phyloP scores from a whole-genome alignment of 1,284 basidiomycete species.

The Mycosarcoma mackinlayi region DNA sequence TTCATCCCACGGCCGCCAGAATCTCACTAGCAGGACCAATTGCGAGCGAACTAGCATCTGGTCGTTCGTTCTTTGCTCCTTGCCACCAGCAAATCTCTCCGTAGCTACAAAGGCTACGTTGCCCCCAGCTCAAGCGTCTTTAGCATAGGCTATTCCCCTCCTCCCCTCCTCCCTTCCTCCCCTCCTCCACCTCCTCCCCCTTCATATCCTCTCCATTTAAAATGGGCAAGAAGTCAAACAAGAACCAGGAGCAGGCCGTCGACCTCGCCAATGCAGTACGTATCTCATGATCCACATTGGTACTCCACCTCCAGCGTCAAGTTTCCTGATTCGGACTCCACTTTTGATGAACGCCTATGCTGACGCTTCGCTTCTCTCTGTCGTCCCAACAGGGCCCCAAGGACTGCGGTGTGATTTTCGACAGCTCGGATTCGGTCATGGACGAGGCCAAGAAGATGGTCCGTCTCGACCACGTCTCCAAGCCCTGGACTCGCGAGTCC shows the following conservation, averaged over 20 bases:
- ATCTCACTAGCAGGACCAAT: slow-evolving; percentile 13
- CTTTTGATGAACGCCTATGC: too few species aligned
- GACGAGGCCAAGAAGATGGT: slow-evolving; percentile 56
- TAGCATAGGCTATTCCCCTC: slow-evolving; percentile 27
- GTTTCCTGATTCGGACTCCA: too few species aligned
- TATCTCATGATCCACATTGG: slow-evolving; percentile 10
- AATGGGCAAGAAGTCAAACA: slow-evolving; percentile 59
- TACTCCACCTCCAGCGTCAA: background rate
- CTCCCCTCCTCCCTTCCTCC: slow-evolving; percentile 7
- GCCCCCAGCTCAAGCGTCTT: slow-evolving; percentile 30
- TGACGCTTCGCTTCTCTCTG: background rate
- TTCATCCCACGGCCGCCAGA: slow-evolving; percentile 35
- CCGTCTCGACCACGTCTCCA: slow-evolving; percentile 59
- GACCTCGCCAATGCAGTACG: slow-evolving; percentile 46
- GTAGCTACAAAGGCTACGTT: slow-evolving; percentile 33
- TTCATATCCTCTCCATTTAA: slow-evolving; percentile 24
- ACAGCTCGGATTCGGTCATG: slow-evolving; percentile 55
- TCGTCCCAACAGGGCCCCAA: slow-evolving; percentile 43
- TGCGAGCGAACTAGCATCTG: slow-evolving; percentile 35
- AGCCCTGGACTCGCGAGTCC: slow-evolving; percentile 63
- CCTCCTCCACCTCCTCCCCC: background rate
- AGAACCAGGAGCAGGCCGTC: slow-evolving; percentile 51
- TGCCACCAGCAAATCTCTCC: slow-evolving; percentile 30
- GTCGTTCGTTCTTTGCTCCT: slow-evolving; percentile 42
- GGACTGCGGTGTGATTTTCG: slow-evolving; percentile 61